These are phyloP conservation scores for Syzygium oleosum DNA, from an alignment of 345 rosid species.

Conservation along the genomic window DNA sequence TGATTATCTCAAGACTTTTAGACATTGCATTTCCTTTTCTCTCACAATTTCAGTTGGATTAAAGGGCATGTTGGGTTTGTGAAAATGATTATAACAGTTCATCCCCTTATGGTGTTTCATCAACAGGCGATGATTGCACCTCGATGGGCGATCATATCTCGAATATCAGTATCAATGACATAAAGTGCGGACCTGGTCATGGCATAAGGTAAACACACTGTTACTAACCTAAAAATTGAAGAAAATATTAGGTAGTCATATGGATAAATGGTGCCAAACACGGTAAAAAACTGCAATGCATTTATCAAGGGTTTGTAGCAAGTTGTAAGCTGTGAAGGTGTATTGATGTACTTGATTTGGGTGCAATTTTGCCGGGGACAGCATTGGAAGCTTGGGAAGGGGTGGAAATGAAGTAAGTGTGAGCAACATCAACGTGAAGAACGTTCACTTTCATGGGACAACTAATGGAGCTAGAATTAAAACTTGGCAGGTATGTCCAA, in stretches of 20 bases:
- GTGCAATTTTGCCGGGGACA: not conserved
- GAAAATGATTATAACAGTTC: not conserved
- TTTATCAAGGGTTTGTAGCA: not conserved
- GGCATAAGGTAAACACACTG: conserved; percentile 1
- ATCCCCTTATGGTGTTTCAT: not conserved
- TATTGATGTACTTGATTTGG: not conserved
- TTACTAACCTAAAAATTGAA: not conserved
- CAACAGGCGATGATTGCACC: conserved; percentile 11
- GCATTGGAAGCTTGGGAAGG: conserved; percentile 11
- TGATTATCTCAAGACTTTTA: not conserved
- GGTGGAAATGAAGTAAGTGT: conserved; percentile 8
- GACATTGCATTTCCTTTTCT: not conserved
- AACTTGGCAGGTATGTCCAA: conserved; percentile 19
- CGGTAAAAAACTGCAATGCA: not conserved
- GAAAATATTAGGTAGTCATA: not conserved
- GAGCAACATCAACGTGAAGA: not conserved
- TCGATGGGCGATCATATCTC: not conserved
- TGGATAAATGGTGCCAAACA: not conserved
- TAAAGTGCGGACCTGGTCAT: conserved; percentile 5
- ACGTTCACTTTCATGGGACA: conserved; percentile 3
- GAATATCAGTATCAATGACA: not conserved
- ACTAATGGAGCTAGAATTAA: conserved; percentile 33
- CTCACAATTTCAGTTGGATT: not conserved
- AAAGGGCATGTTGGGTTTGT: not conserved
- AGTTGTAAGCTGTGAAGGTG: not conserved